Base-by-base conservation (phyloP, 2,329 filamentous ascomycete species). In the Sphaerulina populicola region DNA sequence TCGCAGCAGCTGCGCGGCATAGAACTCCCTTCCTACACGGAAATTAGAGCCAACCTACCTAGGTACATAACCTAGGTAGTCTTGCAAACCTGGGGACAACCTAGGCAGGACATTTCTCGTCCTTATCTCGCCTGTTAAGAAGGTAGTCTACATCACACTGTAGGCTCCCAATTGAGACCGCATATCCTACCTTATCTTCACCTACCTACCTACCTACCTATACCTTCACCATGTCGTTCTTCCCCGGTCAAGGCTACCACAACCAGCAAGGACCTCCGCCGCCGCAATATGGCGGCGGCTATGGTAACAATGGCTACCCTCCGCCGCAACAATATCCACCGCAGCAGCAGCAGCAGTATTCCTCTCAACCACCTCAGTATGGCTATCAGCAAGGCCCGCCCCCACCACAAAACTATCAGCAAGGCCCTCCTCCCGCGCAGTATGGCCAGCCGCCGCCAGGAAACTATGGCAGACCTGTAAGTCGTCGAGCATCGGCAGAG, bases 311-410 rank as follows among this genome's bases (percentile, higher is more conserved):
- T 49, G 59, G 56, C 30, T 60, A 63, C 38, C 59, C 62, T 37
- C 64, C 63, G 35, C 63, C 59, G 31, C 63, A 64, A 48, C 60
- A 63, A 40, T 62, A 64, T 41, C 52, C 49, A 27, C 23, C 23
- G 38, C 54, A 52, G 33, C 53, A 49, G 38, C 54, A 52, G 33
- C 53, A 49, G 44, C 44, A 53, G 41, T 70, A 71, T 41, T 69
- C 69, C 37, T 70, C 69, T 11, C 69, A 69, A 53, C 71, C 69
- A 51, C 62, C 62, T 3, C 69, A 72, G 61, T 67, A 69, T 27
- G 62, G 68, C 44, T 72, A 72, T 54, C 23, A 66, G 66, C 47
- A 64, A 63, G 5, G 70, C 71, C 30, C 70, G 23, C 23, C 70
- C 38, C 71, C 67, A 47, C 69, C 68, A 33, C 63, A 61, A 29